phyloP scores from a whole-genome alignment of 2,329 filamentous ascomycete species.

The Fusarium sp. region DNA sequence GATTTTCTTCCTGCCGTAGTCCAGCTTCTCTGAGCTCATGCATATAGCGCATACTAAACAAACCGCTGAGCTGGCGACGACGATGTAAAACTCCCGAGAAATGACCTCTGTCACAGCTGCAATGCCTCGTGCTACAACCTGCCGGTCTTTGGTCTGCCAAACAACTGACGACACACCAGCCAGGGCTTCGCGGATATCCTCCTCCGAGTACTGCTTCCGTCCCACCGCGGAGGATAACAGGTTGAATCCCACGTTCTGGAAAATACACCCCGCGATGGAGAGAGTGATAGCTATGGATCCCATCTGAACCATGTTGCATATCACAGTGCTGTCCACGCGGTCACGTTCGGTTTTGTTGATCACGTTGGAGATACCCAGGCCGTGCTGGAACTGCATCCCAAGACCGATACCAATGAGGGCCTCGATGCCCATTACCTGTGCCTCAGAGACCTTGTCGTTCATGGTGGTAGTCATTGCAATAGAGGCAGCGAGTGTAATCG shows the following conservation, averaged over 20 bases:
- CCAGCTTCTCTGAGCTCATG: neutral
- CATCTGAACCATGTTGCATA: conserved; percentile 51
- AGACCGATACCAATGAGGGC: neutral
- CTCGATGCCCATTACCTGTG: neutral
- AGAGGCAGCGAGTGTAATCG: neutral
- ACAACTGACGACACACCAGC: neutral
- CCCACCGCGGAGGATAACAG: neutral
- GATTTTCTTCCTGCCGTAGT: neutral
- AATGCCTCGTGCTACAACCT: neutral
- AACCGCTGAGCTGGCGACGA: neutral
- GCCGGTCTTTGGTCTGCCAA: neutral
- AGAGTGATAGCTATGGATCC: conserved; percentile 28
- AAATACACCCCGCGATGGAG: conserved; percentile 2
- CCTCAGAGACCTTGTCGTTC: neutral
- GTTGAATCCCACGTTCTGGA: neutral
- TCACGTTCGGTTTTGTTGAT: conserved; percentile 43
- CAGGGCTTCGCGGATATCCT: conserved; percentile 1
- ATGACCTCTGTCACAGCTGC: neutral
- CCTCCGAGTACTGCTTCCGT: neutral
- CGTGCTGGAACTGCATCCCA: conserved; percentile 1
- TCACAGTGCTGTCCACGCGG: conserved; percentile 45
- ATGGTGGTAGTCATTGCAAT: neutral
- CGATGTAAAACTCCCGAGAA: neutral
- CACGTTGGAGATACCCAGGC: conserved; percentile 46
- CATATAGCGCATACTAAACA: neutral